Evolutionary conservation across 2,329 filamentous ascomycete species (phyloP), one percentile per base, ranked within the genome.

Genomic region (Talaromyces sp.): DNA sequence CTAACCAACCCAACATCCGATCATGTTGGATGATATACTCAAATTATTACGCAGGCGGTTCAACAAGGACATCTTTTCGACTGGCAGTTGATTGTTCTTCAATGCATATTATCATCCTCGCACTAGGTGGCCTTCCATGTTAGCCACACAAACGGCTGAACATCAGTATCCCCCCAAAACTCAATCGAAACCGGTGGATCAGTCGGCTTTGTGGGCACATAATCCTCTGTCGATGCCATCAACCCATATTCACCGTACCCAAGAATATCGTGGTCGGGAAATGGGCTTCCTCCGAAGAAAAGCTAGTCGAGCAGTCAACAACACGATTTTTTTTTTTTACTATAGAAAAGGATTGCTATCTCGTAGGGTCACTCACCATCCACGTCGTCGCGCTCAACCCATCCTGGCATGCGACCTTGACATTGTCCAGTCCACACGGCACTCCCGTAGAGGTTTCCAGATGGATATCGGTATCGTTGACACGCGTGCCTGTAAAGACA

Each of bases 71-170:
- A 31, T 31, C 8, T 31, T 31, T 31, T 31, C 9, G 9, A 8
- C 7, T 9, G 29, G 29, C 7, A 31, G 7, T 31, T 31, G 2
- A 31, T 9, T 31, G 2, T 31, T 31, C 29, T 31, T 31, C 29
- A 31, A 31, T 31, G 10, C 35, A 38, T 17, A 38, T 29, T 35
- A 70, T 46, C 24, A 6, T 17, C 43, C 43, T 11, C 41, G 7
- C 14, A 10, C 43, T 24, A 46, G 4, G 9, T 2, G 74, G 72
- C 51, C 73, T 68, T 2, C 72, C 70, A 2, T 78, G 75, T 55
- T 73, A 75, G 8, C 19, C 62, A n/a, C 57, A 69, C 55, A 78
- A 78, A 46, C 8, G 41, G 41, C 41, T 46, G 41, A 19, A 19
- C 41, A 21, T 46, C n/a, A 1, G 41, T 46, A 21, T 46, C 41